Conservation (phyloP, 768 basidiomycete species). For the Pleurotus tuoliensis region DNA sequence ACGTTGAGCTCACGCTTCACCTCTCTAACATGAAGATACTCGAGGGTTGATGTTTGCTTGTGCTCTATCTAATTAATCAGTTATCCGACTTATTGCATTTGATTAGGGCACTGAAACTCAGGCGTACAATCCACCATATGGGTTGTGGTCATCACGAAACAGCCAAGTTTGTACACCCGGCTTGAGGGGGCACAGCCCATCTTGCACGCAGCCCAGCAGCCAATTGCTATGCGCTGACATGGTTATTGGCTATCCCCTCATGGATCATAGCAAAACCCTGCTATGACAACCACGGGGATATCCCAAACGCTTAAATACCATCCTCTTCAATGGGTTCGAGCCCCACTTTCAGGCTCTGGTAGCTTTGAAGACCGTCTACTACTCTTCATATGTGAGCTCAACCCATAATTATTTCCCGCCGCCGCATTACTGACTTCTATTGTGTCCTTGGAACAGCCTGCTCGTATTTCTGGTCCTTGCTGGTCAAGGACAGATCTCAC, state of each 20-base stretch:
- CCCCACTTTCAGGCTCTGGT: slow-evolving; percentile 8
- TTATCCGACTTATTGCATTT: not conserved
- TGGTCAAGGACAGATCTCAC: slow-evolving; percentile 8
- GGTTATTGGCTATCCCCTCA: slow-evolving; percentile 2
- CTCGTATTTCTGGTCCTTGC: slow-evolving; percentile 7
- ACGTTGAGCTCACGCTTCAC: no score
- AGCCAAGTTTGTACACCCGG: not conserved
- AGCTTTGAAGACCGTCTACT: slow-evolving; percentile 1
- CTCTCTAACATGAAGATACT: no score
- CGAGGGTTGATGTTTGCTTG: no score
- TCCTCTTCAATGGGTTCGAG: not conserved
- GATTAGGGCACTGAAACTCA: not conserved
- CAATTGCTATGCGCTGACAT: slow-evolving; percentile 7
- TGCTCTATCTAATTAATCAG: not conserved
- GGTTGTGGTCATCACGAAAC: not conserved
- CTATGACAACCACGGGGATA: slow-evolving; percentile 4
- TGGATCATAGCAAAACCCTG: not conserved
- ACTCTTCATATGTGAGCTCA: not conserved
- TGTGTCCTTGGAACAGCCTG: not conserved
- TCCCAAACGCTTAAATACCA: slow-evolving; percentile 1
- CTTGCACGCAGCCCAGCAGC: not conserved
- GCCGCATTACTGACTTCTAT: not conserved
- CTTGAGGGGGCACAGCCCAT: not conserved
- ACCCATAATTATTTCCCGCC: not conserved
- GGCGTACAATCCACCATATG: not conserved